phyloP scores from a whole-genome alignment of 2,329 filamentous ascomycete species.

The Dothistroma septosporum region DNA sequence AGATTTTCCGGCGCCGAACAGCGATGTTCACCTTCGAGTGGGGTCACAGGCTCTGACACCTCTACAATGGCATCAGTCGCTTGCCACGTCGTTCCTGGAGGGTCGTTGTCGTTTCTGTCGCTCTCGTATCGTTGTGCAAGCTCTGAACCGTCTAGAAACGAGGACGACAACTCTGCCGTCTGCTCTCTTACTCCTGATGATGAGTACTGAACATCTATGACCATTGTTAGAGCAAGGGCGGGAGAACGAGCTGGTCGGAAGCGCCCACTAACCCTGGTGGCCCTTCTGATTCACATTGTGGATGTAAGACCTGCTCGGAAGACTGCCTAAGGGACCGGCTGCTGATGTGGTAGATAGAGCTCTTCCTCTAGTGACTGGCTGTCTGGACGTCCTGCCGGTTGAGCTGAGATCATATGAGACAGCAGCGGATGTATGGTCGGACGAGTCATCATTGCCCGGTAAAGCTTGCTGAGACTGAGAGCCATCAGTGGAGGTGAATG shows the following conservation, averaged over 20 bases:
- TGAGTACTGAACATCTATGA: conserved; percentile 43
- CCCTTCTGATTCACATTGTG: conserved; percentile 28
- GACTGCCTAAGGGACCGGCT: conserved; percentile 14
- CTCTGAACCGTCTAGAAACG: conserved; percentile 36
- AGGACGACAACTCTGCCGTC: conserved; percentile 38
- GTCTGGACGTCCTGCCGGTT: not conserved
- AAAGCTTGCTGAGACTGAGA: conserved; percentile 6
- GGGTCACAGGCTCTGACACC: conserved; percentile 33
- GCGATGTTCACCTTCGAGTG: conserved; percentile 16
- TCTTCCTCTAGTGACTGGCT: conserved; percentile 1
- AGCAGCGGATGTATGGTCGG: conserved; percentile 4
- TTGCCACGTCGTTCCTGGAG: not conserved
- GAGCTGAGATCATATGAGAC: conserved; percentile 1
- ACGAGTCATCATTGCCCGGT: conserved; percentile 9
- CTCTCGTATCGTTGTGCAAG: conserved; percentile 22
- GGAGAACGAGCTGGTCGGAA: not conserved
- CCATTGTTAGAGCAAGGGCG: not conserved
- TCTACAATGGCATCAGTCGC: conserved; percentile 33
- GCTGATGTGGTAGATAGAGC: conserved; percentile 14
- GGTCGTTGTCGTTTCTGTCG: conserved; percentile 9
- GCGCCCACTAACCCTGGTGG: conserved; percentile 15
- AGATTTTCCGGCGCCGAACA: conserved; percentile 7
- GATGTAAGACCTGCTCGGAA: conserved; percentile 36
- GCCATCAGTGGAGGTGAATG: conserved; percentile 7
- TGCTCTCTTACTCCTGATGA: conserved; percentile 38